These are phyloP conservation scores for Amyloporia xantha DNA, from an alignment of 768 basidiomycete genomes.

Conservation along the genomic window DNA sequence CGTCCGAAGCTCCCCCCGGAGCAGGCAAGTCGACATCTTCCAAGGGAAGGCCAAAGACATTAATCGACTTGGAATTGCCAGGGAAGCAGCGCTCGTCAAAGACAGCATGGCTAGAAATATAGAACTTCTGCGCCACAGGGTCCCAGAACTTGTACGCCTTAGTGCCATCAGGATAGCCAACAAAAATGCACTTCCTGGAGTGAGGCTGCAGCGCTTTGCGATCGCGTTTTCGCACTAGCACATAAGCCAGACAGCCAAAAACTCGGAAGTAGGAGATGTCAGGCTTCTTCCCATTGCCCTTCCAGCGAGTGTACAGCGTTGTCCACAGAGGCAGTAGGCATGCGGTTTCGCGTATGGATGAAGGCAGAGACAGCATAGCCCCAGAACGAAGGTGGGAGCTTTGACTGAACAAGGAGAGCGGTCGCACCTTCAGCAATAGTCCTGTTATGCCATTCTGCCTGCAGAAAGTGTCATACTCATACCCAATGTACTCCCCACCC, in stretches of 20 bases:
- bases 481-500: slow-evolving; percentile 23
- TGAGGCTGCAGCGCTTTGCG: no score
- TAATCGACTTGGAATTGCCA: slow-evolving; percentile 6
- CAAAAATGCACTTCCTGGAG: no score
- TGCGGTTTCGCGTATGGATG: slow-evolving; percentile 3
- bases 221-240: no score
- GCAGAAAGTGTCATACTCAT: slow-evolving; percentile 12
- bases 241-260: no score
- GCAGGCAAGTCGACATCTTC: no score
- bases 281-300: no score
- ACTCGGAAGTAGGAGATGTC: no score
- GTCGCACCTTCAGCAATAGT: slow-evolving; percentile 5
- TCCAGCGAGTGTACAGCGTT: not conserved
- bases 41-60: no score
- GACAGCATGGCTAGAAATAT: slow-evolving; percentile 8
- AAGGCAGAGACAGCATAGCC: slow-evolving; percentile 2
- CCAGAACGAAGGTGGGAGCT: slow-evolving; percentile 6
- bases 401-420: slow-evolving; percentile 4
- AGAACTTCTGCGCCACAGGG: slow-evolving; percentile 9
- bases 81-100: slow-evolving; percentile 9
- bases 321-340: slow-evolving; percentile 2
- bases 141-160: slow-evolving; percentile 6
- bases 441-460: slow-evolving; percentile 13
- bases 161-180: no score
- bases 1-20: not conserved